These are phyloP conservation scores for Helicocarpus griseus DNA, from an alignment of 2,329 filamentous ascomycete genomes.

Conservation along the genomic window DNA sequence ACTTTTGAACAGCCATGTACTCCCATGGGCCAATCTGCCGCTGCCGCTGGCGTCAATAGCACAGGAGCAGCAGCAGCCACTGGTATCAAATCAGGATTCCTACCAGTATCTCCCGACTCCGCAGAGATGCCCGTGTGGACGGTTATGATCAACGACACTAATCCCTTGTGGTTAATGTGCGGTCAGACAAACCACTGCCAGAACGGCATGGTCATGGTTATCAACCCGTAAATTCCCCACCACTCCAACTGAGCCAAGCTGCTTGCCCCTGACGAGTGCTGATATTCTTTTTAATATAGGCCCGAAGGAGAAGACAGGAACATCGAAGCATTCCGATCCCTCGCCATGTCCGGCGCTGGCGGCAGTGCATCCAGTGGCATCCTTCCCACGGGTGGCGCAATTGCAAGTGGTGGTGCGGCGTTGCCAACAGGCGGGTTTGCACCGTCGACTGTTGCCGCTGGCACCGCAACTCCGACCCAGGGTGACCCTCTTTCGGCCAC, in stretches of 20 bases:
- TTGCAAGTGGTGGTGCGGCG: neutral
- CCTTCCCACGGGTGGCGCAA: slow-evolving; percentile 1
- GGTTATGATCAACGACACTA: slow-evolving; percentile 57
- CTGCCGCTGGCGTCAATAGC: no score
- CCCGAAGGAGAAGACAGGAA: slow-evolving; percentile 5
- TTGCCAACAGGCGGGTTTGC: neutral
- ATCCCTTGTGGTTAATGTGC: slow-evolving; percentile 72
- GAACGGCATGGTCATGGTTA: slow-evolving; percentile 63
- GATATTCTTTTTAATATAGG: neutral
- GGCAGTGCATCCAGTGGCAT: neutral
- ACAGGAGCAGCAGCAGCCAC: no score
- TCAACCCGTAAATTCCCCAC: slow-evolving; percentile 52
- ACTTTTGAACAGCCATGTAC: slow-evolving; percentile 62
- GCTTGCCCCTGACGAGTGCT: no score
- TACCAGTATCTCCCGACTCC: slow-evolving; percentile 41
- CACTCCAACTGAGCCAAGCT: no score
- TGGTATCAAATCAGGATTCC: slow-evolving; percentile 50
- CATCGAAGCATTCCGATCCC: slow-evolving; percentile 6
- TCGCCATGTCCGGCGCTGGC: slow-evolving; percentile 3
- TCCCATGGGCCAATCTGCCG: slow-evolving; percentile 47
- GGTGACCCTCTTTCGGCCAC: slow-evolving; percentile 1
- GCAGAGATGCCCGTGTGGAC: slow-evolving; percentile 58
- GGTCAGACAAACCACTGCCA: slow-evolving; percentile 66
- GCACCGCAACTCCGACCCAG: slow-evolving; percentile 3
- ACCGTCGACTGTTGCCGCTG: neutral